Evolutionary conservation across 495 filamentous ascomycete species (phyloP), one percentile per base, ranked within the genome.

Genomic region (Evernia prunastri): DNA sequence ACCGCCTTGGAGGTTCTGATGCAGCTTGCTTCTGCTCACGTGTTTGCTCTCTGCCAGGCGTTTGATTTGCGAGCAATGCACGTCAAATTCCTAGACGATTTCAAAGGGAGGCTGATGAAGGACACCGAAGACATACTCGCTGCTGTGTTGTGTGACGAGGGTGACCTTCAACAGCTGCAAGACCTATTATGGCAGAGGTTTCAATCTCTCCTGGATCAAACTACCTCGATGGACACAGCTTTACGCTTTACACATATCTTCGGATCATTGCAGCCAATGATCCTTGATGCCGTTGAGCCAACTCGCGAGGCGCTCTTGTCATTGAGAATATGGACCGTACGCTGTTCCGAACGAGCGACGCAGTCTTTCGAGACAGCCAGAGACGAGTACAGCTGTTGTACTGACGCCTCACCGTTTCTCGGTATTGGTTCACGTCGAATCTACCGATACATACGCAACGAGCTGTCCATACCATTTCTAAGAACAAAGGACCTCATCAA

Each of bases 1-100:
- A 72, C 80, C 42, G 79, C 84, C 6, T 75, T 82, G 0, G 82
- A 87, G 37, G 66, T 88, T 0, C 59, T 87, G 1, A 76, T 73
- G 0, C 62, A 63, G 23, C 42, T 63, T 6, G 51, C 25, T 20
- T n/a, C 61, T n/a, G 33, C 23, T 9, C 61, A 63, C 42, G 10
- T 54, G 3, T 27, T 63, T 40, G 47, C 33, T 1, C 49, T 53
- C 10, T 53, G 49, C 49, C 49, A 53, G 15, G 49, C 49, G 4
- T 8, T 53, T 10, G 49, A 53, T 53, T 13, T 53, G 25, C 49
- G 49, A 31, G 49, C 49, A 2, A 53, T 53, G 27, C 25, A 8
- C 18, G 0, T 31, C 25, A 31, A 18, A 1, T 53, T 31, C 27
- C 13, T 51, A 7, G 47, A 27, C 12, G 25, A 51, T 29, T 51